Conservation (phyloP, 805 yeast species). For the Cyberlindnera lachancei region DNA sequence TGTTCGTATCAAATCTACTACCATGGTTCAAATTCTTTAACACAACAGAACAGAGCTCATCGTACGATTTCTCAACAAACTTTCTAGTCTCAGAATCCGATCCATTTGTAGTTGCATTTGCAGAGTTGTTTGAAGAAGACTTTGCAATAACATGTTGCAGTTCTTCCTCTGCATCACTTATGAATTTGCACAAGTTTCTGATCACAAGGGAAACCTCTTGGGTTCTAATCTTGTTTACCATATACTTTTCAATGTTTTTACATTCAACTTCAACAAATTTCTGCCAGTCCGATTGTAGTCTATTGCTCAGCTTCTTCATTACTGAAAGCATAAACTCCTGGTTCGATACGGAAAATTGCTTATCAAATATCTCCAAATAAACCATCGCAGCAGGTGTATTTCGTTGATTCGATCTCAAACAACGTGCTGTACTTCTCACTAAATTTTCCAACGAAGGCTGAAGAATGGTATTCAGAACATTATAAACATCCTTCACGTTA, state of each 20-base stretch:
- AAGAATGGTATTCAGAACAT: slow-evolving; percentile 41
- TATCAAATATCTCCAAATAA: slow-evolving; percentile 33
- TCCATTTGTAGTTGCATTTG: too few species aligned
- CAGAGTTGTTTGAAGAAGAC: slow-evolving; percentile 5
- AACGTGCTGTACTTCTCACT: slow-evolving; percentile 24
- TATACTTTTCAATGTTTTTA: slow-evolving; percentile 32
- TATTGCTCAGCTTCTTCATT: slow-evolving; percentile 44
- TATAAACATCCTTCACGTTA: slow-evolving; percentile 39
- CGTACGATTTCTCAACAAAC: slow-evolving; percentile 24
- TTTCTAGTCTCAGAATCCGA: slow-evolving; percentile 16
- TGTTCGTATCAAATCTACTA: slow-evolving; percentile 8
- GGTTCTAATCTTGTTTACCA: slow-evolving; percentile 27
- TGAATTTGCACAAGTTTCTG: slow-evolving; percentile 40
- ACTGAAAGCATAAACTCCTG: slow-evolving; percentile 57
- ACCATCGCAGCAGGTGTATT: slow-evolving; percentile 36
- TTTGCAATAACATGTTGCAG: slow-evolving; percentile 9
- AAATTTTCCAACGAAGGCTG: slow-evolving; percentile 26
- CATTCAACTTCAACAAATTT: slow-evolving; percentile 51
- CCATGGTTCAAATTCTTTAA: slow-evolving; percentile 23
- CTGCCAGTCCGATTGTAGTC: slow-evolving; percentile 48
- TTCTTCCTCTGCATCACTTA: slow-evolving; percentile 30
- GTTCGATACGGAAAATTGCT: slow-evolving; percentile 37
- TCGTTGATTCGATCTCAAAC: slow-evolving; percentile 31
- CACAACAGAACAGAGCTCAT: slow-evolving; percentile 23
- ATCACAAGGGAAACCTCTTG: slow-evolving; percentile 38